Conservation (phyloP, 2,329 filamentous ascomycete genomes). For the Fusarium begoniae region DNA sequence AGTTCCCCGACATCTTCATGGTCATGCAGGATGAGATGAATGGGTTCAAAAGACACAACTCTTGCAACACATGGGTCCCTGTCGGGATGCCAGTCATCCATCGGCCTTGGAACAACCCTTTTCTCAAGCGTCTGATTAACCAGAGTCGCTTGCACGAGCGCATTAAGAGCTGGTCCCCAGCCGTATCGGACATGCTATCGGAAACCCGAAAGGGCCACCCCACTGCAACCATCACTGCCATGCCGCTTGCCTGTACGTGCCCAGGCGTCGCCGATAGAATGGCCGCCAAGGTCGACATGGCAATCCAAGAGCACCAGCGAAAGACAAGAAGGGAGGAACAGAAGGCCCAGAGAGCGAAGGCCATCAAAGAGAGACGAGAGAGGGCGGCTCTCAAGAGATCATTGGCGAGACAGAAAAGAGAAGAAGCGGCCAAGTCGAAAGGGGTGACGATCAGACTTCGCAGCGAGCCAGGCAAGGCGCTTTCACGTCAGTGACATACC, state of each 20-base stretch:
- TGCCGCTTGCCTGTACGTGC: not conserved
- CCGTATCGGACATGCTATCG: not conserved
- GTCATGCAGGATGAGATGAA: not conserved
- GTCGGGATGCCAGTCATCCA: not conserved
- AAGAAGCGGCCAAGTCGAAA: not conserved
- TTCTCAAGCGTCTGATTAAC: not conserved
- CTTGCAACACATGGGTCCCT: not conserved
- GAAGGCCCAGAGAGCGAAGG: not conserved
- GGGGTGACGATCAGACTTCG: not conserved
- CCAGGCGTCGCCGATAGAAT: not conserved
- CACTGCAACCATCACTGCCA: not conserved
- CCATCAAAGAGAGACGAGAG: not conserved
- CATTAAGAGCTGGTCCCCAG: not conserved
- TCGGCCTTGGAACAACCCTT: not conserved
- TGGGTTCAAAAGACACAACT: not conserved
- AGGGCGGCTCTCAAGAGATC: not conserved
- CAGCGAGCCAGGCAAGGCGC: not conserved
- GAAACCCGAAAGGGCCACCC: not conserved
- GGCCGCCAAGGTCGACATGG: not conserved
- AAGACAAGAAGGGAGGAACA: not conserved
- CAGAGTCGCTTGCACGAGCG: not conserved
- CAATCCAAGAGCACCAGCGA: not conserved
- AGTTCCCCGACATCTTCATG: not conserved
- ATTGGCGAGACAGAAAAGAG: not conserved
- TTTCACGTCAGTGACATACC: not conserved